Evolutionary conservation across 2,329 filamentous ascomycete genomes (phyloP), one percentile per base, ranked within the genome.

Genomic region (Alternaria tenuissima): DNA sequence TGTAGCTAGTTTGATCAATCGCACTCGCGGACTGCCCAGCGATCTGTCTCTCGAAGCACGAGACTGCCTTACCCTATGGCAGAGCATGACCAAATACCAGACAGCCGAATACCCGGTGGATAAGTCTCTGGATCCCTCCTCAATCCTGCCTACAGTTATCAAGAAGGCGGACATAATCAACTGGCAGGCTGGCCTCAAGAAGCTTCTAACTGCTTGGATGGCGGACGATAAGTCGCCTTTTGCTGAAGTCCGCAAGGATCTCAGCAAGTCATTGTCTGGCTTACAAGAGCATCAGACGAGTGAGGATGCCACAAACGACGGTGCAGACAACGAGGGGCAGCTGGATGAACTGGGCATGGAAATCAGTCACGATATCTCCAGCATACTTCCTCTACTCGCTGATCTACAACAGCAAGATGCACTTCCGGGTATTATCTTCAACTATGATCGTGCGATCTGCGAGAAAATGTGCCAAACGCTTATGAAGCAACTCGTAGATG

Each of bases 351-450:
- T 63, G n/a, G 60, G 60, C 22, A 67, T 71, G 34, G 67, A 68
- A 20, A 66, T 68, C 46, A 62, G 64, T 20, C 65, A 71, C 52
- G 64, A 75, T n/a, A 64, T 70, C 14, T 67, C 71, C 5, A 85
- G 83, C 9, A 87, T 85, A 3, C 77, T 91, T 18, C 83, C 87
- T 1, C 77, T 92, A 30, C 79, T 90, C 0, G 82, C 80, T 16
- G 84, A 88, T 32, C 81, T 93, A 1, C 85, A 91, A 49, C 80
- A 82, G 16, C 85, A 88, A 57, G 85, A 87, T 56, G 89, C 89
- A 0, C 81, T 94, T 1, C 91, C 91, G 0, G 91, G 89, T 0
- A 87, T 94, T 12, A 76, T 93, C 1, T 94, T 94, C 81, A 91
- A 92, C 71, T 94, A 91, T 67, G 89, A 93, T 64, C 87, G 90